Percentiles rank a stretch among this genome's conserved stretches.
These are phyloP conservation scores for Plasmodium fragile DNA, from an alignment of 169 alveolate species.

Conservation along the genomic window DNA sequence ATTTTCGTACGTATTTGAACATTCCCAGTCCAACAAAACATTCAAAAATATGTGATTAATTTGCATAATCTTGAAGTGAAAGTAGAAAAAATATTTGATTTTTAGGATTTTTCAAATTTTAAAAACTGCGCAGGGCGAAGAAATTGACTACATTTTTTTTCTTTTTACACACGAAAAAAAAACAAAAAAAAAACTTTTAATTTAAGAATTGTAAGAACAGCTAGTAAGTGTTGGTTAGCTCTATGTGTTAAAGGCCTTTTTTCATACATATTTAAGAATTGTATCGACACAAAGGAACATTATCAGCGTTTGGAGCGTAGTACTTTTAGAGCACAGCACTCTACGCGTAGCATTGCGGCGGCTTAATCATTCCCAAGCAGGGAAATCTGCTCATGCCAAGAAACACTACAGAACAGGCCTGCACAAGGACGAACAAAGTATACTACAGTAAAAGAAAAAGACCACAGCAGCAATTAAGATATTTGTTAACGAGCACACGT, in stretches of 20 bases:
- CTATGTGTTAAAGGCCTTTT: neutral
- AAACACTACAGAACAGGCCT: neutral
- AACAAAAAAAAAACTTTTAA: slow-evolving; percentile 13
- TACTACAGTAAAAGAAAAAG: neutral
- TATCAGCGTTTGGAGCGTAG: neutral
- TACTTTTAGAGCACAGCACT: neutral
- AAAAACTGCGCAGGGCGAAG: neutral
- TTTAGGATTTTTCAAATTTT: slow-evolving; percentile 24
- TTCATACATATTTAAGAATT: neutral
- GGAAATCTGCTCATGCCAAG: neutral
- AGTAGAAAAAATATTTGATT: neutral
- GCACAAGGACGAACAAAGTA: neutral
- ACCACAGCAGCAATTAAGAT: neutral
- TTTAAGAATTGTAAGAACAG: slow-evolving; percentile 2
- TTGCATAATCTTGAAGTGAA: neutral
- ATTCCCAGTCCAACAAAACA: neutral
- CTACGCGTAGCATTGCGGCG: neutral
- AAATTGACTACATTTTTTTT: neutral
- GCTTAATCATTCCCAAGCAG: neutral
- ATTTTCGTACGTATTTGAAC: neutral
- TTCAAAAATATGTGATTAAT: neutral
- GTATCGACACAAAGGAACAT: slow-evolving; percentile 1
- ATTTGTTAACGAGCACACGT: neutral
- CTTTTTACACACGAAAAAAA: neutral
- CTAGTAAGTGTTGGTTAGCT: neutral